A percentile compares a stretch with the other conserved stretches of the same genome.
Evolutionary conservation across 257 asterid genomes (phyloP).

Genomic region (Verbena officinalis): DNA sequence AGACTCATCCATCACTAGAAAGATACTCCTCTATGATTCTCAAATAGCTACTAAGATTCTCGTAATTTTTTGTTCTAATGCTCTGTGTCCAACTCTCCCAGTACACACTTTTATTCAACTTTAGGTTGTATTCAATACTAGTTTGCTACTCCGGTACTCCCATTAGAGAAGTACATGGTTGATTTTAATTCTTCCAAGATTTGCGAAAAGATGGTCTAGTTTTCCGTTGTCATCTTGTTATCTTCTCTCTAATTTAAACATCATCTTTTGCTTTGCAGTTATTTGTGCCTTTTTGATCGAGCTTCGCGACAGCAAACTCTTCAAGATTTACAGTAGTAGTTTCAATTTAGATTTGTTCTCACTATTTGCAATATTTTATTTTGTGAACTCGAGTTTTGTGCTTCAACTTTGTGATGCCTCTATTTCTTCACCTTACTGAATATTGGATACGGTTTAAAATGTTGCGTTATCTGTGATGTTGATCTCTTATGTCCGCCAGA

Average conservation of each 20-base stretch:
- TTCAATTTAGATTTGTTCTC: conserved; percentile 14
- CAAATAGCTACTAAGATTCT: too few relatives aligned
- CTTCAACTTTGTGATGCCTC: too few relatives aligned
- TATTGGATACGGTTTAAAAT: neutral
- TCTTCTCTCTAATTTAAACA: neutral
- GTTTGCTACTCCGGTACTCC: too few relatives aligned
- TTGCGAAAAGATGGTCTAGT: neutral
- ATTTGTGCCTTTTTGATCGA: conserved; percentile 6
- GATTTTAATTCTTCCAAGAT: neutral
- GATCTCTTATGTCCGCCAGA: neutral
- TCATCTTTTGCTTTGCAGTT: conserved; percentile 26
- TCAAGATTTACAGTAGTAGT: conserved; percentile 10
- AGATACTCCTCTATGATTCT: too few relatives aligned
- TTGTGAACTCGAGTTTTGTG: neutral
- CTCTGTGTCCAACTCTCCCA: too few relatives aligned
- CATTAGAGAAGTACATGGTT: too few relatives aligned
- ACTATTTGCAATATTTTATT: conserved; percentile 23
- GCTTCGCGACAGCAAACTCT: conserved; percentile 15
- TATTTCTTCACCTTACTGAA: too few relatives aligned
- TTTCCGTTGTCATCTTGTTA: neutral
- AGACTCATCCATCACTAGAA: too few relatives aligned
- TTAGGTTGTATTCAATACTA: too few relatives aligned
- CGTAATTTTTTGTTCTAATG: too few relatives aligned
- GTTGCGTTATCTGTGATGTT: neutral
- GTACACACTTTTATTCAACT: too few relatives aligned